Percentiles rank a stretch among this genome's conserved stretches.
Conservation (phyloP, 805 yeast species). For the Pichia kluyveri region DNA sequence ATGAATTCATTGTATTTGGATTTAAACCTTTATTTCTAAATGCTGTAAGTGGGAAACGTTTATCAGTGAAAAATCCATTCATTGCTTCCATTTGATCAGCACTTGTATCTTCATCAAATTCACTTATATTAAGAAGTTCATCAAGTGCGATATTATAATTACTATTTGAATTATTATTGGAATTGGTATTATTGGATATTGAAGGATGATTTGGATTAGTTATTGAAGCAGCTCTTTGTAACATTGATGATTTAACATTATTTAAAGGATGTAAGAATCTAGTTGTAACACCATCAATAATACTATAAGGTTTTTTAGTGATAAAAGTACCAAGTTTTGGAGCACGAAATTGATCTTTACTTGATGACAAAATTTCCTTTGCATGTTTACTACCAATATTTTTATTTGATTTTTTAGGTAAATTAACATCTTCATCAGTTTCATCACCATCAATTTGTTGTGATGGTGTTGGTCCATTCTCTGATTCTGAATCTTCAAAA, state of each 20-base stretch:
- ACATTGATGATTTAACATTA: conserved; percentile 17
- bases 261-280: conserved; percentile 55
- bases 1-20: background rate
- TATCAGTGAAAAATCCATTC: conserved; percentile 18
- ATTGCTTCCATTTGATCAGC: conserved; percentile 3
- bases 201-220: background rate
- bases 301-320: conserved; percentile 76
- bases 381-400: conserved; percentile 71
- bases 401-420: conserved; percentile 61
- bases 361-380: conserved; percentile 87
- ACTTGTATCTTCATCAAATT: conserved; percentile 48
- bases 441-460: conserved; percentile 63
- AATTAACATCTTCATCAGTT: conserved; percentile 83
- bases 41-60: conserved; percentile 76
- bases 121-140: conserved; percentile 82
- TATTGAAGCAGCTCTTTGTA: conserved; percentile 15
- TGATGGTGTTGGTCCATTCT: conserved; percentile 10
- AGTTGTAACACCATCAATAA: conserved; percentile 90
- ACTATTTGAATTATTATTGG: conserved; percentile 3
- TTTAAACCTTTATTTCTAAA: conserved; percentile 59
- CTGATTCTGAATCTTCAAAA: conserved; percentile 30
- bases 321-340: conserved; percentile 93
- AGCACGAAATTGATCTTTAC: conserved; percentile 77
- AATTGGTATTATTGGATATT: conserved; percentile 1
- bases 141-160: conserved; percentile 36